A percentile compares a stretch with the other conserved stretches of the same genome.
Evolutionary conservation across 495 filamentous ascomycete species (phyloP).

Genomic region (Pseudoneurospora amorphoporcata): DNA sequence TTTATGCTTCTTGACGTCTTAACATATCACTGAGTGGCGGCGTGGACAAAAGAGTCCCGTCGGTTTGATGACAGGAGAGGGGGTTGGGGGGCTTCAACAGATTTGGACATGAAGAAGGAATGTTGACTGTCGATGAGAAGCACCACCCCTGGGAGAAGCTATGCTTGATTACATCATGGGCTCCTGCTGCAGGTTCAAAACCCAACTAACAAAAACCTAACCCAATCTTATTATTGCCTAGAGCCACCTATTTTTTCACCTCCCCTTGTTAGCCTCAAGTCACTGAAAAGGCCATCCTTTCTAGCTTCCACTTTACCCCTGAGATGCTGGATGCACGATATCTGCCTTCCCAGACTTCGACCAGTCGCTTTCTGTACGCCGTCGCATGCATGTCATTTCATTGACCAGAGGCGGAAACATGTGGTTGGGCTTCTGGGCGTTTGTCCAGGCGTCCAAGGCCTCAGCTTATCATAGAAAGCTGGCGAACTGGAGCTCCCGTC

Average conservation of each 20-base stretch:
- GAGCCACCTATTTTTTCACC: neutral
- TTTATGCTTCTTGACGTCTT: neutral
- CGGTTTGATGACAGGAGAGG: neutral
- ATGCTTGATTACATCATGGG: conserved; percentile 27
- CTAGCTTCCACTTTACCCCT: neutral
- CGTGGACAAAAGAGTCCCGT: neutral
- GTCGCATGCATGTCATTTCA: neutral
- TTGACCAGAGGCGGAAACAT: neutral
- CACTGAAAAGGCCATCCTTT: neutral
- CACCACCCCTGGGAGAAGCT: neutral
- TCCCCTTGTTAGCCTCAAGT: neutral
- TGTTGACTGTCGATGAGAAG: neutral
- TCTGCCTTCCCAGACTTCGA: neutral
- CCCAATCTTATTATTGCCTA: neutral
- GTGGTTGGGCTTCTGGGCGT: neutral
- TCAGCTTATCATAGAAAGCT: neutral
- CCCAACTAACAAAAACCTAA: conserved; percentile 8
- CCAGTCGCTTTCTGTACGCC: neutral
- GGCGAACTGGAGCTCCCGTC: neutral
- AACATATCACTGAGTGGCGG: neutral
- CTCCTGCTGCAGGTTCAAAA: conserved; percentile 1
- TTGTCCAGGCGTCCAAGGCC: neutral
- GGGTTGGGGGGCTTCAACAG: neutral
- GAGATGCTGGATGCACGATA: neutral
- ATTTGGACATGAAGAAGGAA: neutral